Percentiles rank a stretch among this genome's conserved stretches.
Evolutionary conservation across 352 stramenopile species (phyloP).

Genomic region (Phytophthora crassamura): DNA sequence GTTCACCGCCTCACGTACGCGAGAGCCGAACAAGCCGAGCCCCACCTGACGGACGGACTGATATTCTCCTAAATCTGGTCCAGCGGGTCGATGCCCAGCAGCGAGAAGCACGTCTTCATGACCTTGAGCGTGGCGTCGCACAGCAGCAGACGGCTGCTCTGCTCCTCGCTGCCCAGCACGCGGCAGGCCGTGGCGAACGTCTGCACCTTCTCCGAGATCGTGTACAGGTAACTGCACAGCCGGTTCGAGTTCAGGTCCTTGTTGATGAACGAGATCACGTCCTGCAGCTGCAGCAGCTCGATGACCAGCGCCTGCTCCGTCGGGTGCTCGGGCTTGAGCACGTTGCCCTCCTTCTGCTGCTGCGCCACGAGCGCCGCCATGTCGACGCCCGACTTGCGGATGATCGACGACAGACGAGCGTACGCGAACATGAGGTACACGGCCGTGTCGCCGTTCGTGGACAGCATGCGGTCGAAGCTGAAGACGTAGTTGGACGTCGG

Average conservation of each 20-base stretch:
- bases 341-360: slow-evolving; percentile 46
- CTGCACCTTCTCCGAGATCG: slow-evolving; percentile 95
- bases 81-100: slow-evolving; percentile 94
- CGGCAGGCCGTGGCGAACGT: slow-evolving; percentile 99
- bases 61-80: slow-evolving; percentile 91
- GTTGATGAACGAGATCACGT: slow-evolving; percentile 95
- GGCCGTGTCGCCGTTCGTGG: slow-evolving; percentile 98
- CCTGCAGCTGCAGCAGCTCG: slow-evolving; percentile 96
- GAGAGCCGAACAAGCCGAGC: slow-evolving; percentile 17
- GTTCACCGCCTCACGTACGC: slow-evolving; percentile 20
- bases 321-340: slow-evolving; percentile 75
- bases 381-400: slow-evolving; percentile 93
- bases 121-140: slow-evolving; percentile 95
- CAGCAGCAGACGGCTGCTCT: slow-evolving; percentile 96
- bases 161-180: slow-evolving; percentile 95
- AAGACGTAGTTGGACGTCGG: slow-evolving; percentile 99
- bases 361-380: slow-evolving; percentile 71
- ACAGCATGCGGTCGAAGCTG: slow-evolving; percentile 99
- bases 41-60: slow-evolving; percentile 13
- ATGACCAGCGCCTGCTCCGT: slow-evolving; percentile 93
- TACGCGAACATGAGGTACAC: slow-evolving; percentile 99
- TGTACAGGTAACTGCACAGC: slow-evolving; percentile 99
- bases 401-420: slow-evolving; percentile 97
- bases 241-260: slow-evolving; percentile 97
- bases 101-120: slow-evolving; percentile 94